These are phyloP conservation scores for Aspergillaceae sp. DNA, from an alignment of 2,329 filamentous ascomycete genomes.

Conservation along the genomic window DNA sequence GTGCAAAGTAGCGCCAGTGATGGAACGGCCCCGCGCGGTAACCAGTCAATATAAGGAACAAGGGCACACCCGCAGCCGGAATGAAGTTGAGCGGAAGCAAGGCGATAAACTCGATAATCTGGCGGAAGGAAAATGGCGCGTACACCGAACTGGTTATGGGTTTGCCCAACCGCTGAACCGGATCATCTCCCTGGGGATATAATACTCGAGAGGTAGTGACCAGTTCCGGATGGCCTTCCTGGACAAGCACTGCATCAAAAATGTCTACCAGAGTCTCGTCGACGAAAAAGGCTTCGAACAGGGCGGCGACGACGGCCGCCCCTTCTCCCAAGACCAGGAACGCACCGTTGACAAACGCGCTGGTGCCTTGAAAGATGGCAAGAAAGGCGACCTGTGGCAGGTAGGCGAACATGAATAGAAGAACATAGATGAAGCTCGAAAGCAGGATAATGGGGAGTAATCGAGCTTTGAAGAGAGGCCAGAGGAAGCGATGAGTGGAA, in stretches of 20 bases:
- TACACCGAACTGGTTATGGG: slow-evolving; percentile 69
- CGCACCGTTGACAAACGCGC: slow-evolving; percentile 82
- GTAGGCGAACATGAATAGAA: slow-evolving; percentile 82
- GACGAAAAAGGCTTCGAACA: slow-evolving; percentile 75
- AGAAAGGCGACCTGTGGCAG: slow-evolving; percentile 84
- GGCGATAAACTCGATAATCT: slow-evolving; percentile 75
- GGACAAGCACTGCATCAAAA: slow-evolving; percentile 78
- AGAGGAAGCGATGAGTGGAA: slow-evolving; percentile 64
- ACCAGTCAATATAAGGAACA: slow-evolving; percentile 83
- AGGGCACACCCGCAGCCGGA: slow-evolving; percentile 69
- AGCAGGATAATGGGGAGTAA: slow-evolving; percentile 74
- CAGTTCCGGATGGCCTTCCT: slow-evolving; percentile 61
- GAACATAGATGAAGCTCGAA: slow-evolving; percentile 70
- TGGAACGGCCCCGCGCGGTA: slow-evolving; percentile 79
- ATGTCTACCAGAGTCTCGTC: slow-evolving; percentile 71
- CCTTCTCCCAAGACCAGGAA: slow-evolving; percentile 70
- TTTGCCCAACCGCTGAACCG: slow-evolving; percentile 73
- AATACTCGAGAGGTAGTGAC: slow-evolving; percentile 58
- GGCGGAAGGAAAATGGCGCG: slow-evolving; percentile 81
- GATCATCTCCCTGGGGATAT: slow-evolving; percentile 58
- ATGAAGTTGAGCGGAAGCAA: slow-evolving; percentile 80
- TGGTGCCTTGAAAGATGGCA: slow-evolving; percentile 74
- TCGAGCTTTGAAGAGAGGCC: slow-evolving; percentile 68
- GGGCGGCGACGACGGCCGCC: slow-evolving; percentile 51
- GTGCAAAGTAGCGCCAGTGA: slow-evolving; percentile 82